A percentile compares a stretch with the other conserved stretches of the same genome.
phyloP scores from a whole-genome alignment of 2,329 filamentous ascomycete species.

The Aspergillus phoenicis region DNA sequence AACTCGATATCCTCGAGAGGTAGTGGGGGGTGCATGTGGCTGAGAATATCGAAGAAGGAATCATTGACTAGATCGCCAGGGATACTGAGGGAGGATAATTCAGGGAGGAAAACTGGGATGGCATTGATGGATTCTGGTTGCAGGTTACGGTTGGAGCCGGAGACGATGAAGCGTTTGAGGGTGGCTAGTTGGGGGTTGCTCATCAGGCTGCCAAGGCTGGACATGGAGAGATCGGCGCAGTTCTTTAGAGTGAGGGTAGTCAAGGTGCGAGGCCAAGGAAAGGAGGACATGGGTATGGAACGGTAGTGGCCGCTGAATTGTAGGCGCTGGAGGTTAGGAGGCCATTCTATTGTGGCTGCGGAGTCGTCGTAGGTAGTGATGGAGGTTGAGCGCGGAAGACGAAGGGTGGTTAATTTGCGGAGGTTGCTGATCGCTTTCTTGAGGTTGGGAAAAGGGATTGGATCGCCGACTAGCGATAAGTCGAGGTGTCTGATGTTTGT shows the following conservation, averaged over 20 bases:
- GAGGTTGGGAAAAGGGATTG: constrained; percentile 52
- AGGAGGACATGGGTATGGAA: constrained; percentile 20
- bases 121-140: constrained; percentile 29
- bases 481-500: constrained; percentile 53
- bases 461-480: constrained; percentile 55
- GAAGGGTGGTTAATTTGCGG: constrained; percentile 47
- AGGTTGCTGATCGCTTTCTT: constrained; percentile 55
- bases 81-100: constrained; percentile 32
- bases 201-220: constrained; percentile 28
- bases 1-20: constrained; percentile 35
- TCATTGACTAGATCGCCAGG: constrained; percentile 34
- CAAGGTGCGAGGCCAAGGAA: constrained; percentile 33
- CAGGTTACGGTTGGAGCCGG: constrained; percentile 28
- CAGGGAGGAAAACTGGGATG: constrained; percentile 30
- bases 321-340: constrained; percentile 27
- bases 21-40: constrained; percentile 18
- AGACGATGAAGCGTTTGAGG: constrained; percentile 31
- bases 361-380: constrained; percentile 20
- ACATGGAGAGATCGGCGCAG: constrained; percentile 28
- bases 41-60: constrained; percentile 31
- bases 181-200: constrained; percentile 25
- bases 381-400: constrained; percentile 42
- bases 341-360: constrained; percentile 25
- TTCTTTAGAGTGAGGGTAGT: constrained; percentile 29
- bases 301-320: constrained; percentile 31